phyloP scores from a whole-genome alignment of 176 grass and related monocot genomes.

The Themeda triandra region DNA sequence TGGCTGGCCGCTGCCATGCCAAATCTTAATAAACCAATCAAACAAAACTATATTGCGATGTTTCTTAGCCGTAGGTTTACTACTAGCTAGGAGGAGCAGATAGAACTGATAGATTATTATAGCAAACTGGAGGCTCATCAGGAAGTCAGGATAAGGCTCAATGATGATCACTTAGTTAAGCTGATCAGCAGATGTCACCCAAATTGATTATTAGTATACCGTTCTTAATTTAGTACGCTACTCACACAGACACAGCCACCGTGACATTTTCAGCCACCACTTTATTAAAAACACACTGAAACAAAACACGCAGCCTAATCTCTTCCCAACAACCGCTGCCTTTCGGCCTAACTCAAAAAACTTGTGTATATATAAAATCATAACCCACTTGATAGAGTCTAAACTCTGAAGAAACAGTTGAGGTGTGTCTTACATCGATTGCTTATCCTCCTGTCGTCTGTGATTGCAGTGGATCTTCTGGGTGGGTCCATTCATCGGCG shows the following conservation, averaged over 20 bases:
- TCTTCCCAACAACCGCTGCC: not conserved
- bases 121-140: not conserved
- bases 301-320: not conserved
- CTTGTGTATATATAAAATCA: not conserved
- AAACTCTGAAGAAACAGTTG: not conserved
- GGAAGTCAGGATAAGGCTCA: conserved; percentile 31
- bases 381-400: not conserved
- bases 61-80: not conserved
- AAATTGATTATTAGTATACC: conserved; percentile 8
- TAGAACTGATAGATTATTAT: not conserved
- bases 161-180: conserved; percentile 23
- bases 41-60: not conserved
- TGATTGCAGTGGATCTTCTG: conserved; percentile 87
- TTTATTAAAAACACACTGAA: not conserved
- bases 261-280: conserved; percentile 3
- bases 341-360: not conserved
- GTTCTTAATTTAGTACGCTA: not conserved
- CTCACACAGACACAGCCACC: not conserved
- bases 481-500: conserved; percentile 72
- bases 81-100: not conserved
- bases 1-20: not conserved
- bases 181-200: conserved; percentile 21
- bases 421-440: not conserved
- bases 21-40: not conserved
- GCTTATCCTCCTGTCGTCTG: not conserved